Base-by-base conservation (phyloP, 106 monocot species). In the Dioscorea zingiberensis region DNA sequence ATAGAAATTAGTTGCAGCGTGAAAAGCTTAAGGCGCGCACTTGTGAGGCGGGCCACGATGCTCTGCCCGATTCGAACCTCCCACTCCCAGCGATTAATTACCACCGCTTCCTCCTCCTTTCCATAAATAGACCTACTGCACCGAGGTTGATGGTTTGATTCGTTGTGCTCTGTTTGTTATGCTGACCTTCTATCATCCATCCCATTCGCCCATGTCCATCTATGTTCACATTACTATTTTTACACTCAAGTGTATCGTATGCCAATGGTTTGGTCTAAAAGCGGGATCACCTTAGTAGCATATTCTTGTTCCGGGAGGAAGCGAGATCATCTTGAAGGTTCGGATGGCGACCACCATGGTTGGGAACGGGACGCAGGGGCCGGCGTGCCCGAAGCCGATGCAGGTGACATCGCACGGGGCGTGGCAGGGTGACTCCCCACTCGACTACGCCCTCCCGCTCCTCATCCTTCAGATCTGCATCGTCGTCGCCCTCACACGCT, bases 381-480 rank as follows among this genome's bases (percentile, higher is more conserved):
- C 19, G 13, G 23, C 23, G 19, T 22, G 56, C 21, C 56, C 56
- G 56, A 23, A 18, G 56, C 56, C 56, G 56, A 56, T 56, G 56
- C n/a, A 56, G 56, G 12, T 21, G 6, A 56, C 56, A 23, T 56
- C 56, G 1, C n/a, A 56, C 23, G 56, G 56, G 3, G n/a, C 21
- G n/a, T 56, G 56, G 56, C 56, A 56, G 56, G 56, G 56, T 24
- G 56, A 56, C 21, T 21, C n/a, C 56, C 56, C 56, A 3, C 56
- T 56, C 56, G 56, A 56, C 23, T 56, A 21, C 19, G 19, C 56
- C 21, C 56, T 56, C 21, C 56, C 56, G 19, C 56, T 56, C 56
- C 21, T 21, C 23, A 56, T 56, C 19, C 22, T 56, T 21, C 56
- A 56, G 56, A 56, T 56, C 56, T 56, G 56, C 56, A 56, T 56